These are phyloP conservation scores for Centaurea solstitialis DNA, from an alignment of 129 eudicot species.

Conservation along the genomic window DNA sequence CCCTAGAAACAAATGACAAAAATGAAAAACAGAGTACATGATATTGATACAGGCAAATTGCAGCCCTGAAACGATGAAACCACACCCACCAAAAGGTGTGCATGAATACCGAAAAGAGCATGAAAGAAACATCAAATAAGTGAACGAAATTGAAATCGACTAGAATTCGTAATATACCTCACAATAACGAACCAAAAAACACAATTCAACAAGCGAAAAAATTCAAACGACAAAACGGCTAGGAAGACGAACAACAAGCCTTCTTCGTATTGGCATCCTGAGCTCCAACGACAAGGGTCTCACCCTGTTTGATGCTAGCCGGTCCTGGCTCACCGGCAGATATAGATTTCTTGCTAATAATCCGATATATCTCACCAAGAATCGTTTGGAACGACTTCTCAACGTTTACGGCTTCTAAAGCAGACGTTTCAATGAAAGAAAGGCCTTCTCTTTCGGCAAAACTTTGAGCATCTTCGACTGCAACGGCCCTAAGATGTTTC, in stretches of 20 bases:
- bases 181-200: constrained; percentile 8
- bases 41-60: constrained; percentile 10
- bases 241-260: constrained; percentile 70
- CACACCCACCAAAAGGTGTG: constrained; percentile 1
- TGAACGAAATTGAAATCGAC: constrained; percentile 25
- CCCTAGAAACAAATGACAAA: not conserved
- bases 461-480: constrained; percentile 94
- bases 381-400: constrained; percentile 88
- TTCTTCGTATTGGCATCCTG: constrained; percentile 65
- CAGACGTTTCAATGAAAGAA: constrained; percentile 89
- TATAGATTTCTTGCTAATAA: constrained; percentile 80
- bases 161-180: constrained; percentile 19
- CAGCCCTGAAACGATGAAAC: constrained; percentile 17
- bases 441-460: constrained; percentile 94
- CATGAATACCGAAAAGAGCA: not conserved
- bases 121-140: not conserved
- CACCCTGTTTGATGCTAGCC: constrained; percentile 64
- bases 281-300: constrained; percentile 71
- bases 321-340: constrained; percentile 60
- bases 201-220: not conserved
- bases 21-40: constrained; percentile 3
- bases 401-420: constrained; percentile 86
- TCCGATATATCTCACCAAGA: constrained; percentile 84
- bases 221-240: constrained; percentile 7
- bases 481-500: constrained; percentile 90